Conservation (phyloP, 2,329 filamentous ascomycete genomes). For the Coleophoma eucalyptorum region DNA sequence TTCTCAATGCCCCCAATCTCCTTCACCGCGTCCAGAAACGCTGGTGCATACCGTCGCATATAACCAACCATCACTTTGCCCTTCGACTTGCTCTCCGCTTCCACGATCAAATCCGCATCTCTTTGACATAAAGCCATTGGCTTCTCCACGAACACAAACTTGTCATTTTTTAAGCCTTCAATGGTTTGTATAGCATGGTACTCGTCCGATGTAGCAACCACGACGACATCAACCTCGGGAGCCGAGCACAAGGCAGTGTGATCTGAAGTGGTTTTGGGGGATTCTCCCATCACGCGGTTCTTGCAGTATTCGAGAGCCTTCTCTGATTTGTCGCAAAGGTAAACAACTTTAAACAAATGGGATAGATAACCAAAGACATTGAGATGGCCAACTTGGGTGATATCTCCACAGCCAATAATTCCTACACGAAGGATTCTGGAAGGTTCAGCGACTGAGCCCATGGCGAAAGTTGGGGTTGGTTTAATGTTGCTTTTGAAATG, state of each 20-base stretch:
- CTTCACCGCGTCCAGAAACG: constrained; percentile 48
- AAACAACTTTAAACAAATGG: constrained; percentile 25
- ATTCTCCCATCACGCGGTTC: constrained; percentile 42
- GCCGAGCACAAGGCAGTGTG: constrained; percentile 38
- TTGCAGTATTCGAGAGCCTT: constrained; percentile 33
- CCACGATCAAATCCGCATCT: constrained; percentile 40
- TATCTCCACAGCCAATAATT: constrained; percentile 24
- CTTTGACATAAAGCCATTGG: constrained; percentile 45
- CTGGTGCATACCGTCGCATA: constrained; percentile 54
- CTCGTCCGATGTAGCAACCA: constrained; percentile 48
- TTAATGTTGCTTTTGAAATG: neutral
- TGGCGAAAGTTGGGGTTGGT: neutral
- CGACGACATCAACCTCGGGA: constrained; percentile 45
- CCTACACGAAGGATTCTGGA: constrained; percentile 10
- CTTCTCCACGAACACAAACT: constrained; percentile 56
- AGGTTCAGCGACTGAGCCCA: neutral
- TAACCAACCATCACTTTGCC: constrained; percentile 54
- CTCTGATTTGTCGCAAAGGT: constrained; percentile 42
- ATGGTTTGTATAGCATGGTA: constrained; percentile 48
- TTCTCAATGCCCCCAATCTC: constrained; percentile 47
- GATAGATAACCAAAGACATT: constrained; percentile 36
- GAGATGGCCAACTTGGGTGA: constrained; percentile 32
- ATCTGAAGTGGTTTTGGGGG: constrained; percentile 38
- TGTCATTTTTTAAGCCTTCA: constrained; percentile 45
- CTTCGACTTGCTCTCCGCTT: constrained; percentile 37